Evolutionary conservation across 768 basidiomycete species (phyloP), one percentile per base, ranked within the genome.

Genomic region (Suillus paluster): DNA sequence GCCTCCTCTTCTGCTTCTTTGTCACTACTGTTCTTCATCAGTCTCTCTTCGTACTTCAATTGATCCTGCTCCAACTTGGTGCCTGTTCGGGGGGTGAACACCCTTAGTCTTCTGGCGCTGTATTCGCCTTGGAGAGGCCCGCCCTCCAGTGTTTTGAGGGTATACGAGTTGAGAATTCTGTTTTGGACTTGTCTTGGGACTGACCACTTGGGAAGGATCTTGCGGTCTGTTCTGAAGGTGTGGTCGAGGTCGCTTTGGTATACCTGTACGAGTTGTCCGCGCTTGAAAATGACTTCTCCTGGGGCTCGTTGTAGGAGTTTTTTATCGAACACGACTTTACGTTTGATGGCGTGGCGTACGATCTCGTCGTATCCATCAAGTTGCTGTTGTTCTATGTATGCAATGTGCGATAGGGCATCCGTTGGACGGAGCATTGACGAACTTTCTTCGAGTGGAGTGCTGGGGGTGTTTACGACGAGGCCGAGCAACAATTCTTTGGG

Each of bases 211-310:
- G n/a, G n/a, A n/a, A n/a, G n/a, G n/a, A n/a, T n/a, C n/a, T n/a
- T n/a, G n/a, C n/a, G n/a, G n/a, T n/a, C n/a, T n/a, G n/a, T n/a
- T n/a, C n/a, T n/a, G n/a, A n/a, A n/a, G 34, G 69, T 77, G 49
- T 67, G 60, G 38, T 69, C 70, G 5, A 69, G 66, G 12, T 71
- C 63, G 12, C 60, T 74, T 15, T 69, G 49, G 27, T 72, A 71
- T 0, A 78, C 64, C 60, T 79, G 77, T 7, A 77, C 72, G 1
- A 79, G 68, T 10, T 77, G 59, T 0, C 73, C 74, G 9, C 14
- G 15, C 4, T 60, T 7, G 63, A 78, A 79, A 1, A 60, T 52
- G 4, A 74, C 68, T 11, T 64, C 70, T 3, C 70, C 60, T 5
- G 44, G 34, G 4, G 49, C 57, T 4, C 8, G 21, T 3, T 14